A percentile compares a stretch with the other conserved stretches of the same genome.
Conservation (phyloP, 2,329 filamentous ascomycete species). For the Raffaelea albimanens region DNA sequence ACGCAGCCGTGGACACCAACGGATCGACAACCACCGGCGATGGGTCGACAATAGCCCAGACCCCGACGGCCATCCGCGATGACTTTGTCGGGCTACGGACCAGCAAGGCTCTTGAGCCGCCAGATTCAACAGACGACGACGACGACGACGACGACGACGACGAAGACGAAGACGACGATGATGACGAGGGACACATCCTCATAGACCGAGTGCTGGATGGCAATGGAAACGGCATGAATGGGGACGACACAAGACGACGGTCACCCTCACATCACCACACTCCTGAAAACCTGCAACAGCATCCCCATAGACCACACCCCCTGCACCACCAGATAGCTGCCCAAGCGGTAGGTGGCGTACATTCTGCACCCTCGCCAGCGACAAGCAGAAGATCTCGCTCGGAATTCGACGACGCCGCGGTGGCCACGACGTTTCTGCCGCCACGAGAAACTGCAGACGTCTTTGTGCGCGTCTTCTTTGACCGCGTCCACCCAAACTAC, state of each 20-base stretch:
- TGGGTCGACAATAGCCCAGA: background rate
- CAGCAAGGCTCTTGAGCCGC: conserved; percentile 10
- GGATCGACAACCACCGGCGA: no score
- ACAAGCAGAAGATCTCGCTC: conserved; percentile 5
- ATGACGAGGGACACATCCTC: background rate
- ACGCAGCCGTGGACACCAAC: background rate
- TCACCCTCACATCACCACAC: background rate
- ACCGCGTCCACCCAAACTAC: conserved; percentile 12
- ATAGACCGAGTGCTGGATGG: background rate
- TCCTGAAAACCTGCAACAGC: background rate
- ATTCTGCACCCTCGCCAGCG: conserved; percentile 1
- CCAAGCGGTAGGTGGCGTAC: no score
- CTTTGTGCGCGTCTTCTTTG: conserved; percentile 13
- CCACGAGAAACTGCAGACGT: conserved; percentile 10
- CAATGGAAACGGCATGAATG: conserved; percentile 5
- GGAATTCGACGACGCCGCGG: conserved; percentile 7
- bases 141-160: conserved; percentile 5
- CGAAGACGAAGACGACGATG: conserved; percentile 1
- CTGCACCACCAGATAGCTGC: no score
- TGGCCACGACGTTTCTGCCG: conserved; percentile 7
- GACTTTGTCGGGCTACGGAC: conserved; percentile 8
- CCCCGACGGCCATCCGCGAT: conserved; percentile 5
- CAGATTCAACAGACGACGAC: background rate
- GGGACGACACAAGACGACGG: background rate
- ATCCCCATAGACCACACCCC: background rate